Conservation (phyloP, 495 filamentous ascomycete genomes). For the Penicillium canariense region DNA sequence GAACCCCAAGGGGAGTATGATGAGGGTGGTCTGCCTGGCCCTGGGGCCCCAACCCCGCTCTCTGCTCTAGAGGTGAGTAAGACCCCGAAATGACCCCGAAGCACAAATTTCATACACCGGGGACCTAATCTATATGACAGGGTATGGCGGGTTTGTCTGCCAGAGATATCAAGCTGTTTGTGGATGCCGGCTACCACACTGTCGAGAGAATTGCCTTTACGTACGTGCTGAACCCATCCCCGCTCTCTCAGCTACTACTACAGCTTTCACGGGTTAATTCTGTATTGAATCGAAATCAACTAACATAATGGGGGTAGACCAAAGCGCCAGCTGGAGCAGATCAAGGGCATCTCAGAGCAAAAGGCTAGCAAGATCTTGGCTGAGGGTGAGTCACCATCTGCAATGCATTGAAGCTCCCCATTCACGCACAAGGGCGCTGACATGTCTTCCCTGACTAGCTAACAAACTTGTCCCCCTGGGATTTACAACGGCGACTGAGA, state of each 20-base stretch:
- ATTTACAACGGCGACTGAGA: constrained; percentile 98
- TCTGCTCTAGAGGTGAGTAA: constrained; percentile 74
- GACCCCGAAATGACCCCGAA: neutral
- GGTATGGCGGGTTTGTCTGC: constrained; percentile 83
- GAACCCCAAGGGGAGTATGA: constrained; percentile 59
- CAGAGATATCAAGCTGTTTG: constrained; percentile 86
- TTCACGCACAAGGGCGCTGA: constrained; percentile 1
- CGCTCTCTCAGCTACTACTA: neutral
- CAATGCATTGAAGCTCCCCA: constrained; percentile 9
- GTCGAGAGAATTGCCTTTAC: constrained; percentile 96
- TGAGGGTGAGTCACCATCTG: constrained; percentile 60
- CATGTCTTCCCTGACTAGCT: constrained; percentile 46
- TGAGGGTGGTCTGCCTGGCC: constrained; percentile 66
- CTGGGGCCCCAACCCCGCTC: constrained; percentile 93
- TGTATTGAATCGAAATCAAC: neutral
- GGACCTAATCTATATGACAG: constrained; percentile 33
- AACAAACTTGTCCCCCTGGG: constrained; percentile 97
- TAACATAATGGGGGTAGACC: constrained; percentile 49
- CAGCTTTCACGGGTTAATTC: neutral
- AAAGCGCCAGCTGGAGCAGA: constrained; percentile 78
- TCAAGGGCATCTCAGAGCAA: constrained; percentile 95
- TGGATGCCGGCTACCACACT: constrained; percentile 91
- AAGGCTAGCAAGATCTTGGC: constrained; percentile 92
- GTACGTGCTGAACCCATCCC: constrained; percentile 33
- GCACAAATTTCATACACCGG: neutral